Base-by-base conservation (phyloP, 2,329 filamentous ascomycete species). In the Escovopsis sp. region DNA sequence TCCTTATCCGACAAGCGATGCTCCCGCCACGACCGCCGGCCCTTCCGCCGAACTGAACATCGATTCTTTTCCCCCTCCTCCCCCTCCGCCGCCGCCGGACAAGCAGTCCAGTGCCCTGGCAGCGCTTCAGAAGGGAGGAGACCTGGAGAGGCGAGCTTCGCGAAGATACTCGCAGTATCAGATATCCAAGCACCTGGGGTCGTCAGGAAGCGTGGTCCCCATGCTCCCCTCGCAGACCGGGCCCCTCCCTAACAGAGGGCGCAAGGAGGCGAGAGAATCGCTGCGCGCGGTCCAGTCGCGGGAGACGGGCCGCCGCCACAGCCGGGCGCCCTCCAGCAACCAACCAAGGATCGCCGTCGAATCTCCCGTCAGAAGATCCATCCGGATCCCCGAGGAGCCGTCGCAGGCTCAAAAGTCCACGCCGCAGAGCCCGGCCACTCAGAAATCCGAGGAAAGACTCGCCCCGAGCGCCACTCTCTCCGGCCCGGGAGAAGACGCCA, bases 111-210 rank as follows among this genome's bases (percentile, higher is more conserved):
- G 94, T 66, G 91, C 91, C 5, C 68, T 98, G 41, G 86, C 86
- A 39, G 87, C 88, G 40, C 63, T 98, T 50, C 91, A 96, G 62
- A 78, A 87, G 60, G 88, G 88, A 32, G 89, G 89, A 18, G 88
- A 95, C 51, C 67, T 98, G 40, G 91, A 98, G 63, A 77, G 91
- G 56, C 75, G 91, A 57, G 91, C 91, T 1, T 98, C 91, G 12
- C 75, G 89, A 51, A 73, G 91, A 55, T 98, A 96, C 58, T 96
- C 91, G 2, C 84, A 87, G 42, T 98, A 96, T 58, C 91, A 98
- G 56, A 94, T 98, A 51, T 85, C 86, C 38, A 96, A 95, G 57
- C 87, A 94, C 54, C 69, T 96, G 2, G 89, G 89, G 10, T 75
- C 79, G 12, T 80, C 82, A 34, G 74, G 83, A 12, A 87, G 80